Conservation (phyloP, 352 stramenopile species). For the Pythium sp. region DNA sequence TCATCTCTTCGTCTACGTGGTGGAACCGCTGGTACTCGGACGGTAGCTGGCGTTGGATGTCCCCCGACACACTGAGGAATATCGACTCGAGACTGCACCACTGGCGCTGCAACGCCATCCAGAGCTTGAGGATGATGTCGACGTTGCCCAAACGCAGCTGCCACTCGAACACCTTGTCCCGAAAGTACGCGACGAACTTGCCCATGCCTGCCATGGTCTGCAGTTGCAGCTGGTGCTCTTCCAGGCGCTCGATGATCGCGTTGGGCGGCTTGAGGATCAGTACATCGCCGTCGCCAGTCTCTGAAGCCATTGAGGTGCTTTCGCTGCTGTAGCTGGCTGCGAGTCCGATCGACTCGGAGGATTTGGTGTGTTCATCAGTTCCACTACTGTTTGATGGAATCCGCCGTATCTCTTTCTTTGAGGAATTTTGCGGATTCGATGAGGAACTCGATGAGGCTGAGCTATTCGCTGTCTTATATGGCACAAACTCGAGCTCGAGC, state of each 20-base stretch:
- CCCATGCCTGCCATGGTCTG: constrained; percentile 96
- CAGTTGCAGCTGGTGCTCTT: constrained; percentile 94
- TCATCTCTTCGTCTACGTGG: constrained; percentile 86
- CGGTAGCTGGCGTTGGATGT: constrained; percentile 92
- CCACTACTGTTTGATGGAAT: not conserved
- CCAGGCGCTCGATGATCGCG: constrained; percentile 91
- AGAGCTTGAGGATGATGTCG: constrained; percentile 92
- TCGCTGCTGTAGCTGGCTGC: not conserved
- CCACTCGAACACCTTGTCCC: constrained; percentile 94
- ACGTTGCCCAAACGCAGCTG: constrained; percentile 90
- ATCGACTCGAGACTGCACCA: constrained; percentile 95
- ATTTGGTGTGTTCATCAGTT: not conserved
- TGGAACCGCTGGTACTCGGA: constrained; percentile 90
- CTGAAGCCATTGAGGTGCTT: not conserved
- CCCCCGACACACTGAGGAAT: constrained; percentile 88
- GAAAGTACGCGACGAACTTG: constrained; percentile 96
- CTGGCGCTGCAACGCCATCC: constrained; percentile 86
- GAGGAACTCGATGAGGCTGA: not conserved
- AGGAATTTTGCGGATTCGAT: not conserved
- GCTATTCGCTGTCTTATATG: constrained; percentile 77
- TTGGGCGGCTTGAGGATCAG: constrained; percentile 89
- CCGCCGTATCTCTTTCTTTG: constrained; percentile 2
- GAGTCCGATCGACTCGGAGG: not conserved
- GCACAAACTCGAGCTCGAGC: constrained; percentile 91
- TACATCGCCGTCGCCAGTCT: constrained; percentile 67